phyloP scores from a whole-genome alignment of 352 stramenopile species.

The Elongisporangium senticosum region DNA sequence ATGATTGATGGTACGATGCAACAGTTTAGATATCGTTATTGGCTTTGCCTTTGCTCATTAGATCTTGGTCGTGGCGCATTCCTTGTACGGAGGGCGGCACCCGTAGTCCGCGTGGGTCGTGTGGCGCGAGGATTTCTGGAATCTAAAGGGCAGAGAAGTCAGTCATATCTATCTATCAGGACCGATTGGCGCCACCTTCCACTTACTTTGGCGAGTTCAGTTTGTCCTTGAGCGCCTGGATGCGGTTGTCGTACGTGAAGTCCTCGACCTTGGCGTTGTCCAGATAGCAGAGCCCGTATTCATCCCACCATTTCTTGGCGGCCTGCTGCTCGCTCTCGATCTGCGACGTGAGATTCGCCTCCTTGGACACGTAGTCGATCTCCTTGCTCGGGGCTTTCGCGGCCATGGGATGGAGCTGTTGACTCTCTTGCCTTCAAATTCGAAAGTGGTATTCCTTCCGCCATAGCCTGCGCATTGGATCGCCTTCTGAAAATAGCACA shows the following conservation, averaged over 20 bases:
- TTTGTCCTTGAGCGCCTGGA: slow-evolving; percentile 64
- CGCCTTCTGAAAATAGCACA: background rate
- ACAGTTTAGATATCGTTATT: background rate
- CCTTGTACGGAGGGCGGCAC: slow-evolving; percentile 64
- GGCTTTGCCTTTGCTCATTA: slow-evolving; percentile 7
- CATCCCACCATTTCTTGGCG: slow-evolving; percentile 78
- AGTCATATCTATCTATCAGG: no score
- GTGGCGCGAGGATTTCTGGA: slow-evolving; percentile 39
- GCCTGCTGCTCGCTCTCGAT: slow-evolving; percentile 77
- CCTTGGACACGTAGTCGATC: slow-evolving; percentile 78
- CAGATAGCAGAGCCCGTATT: slow-evolving; percentile 75
- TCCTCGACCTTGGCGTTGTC: slow-evolving; percentile 73
- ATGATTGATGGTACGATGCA: slow-evolving; percentile 3
- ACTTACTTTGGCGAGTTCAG: slow-evolving; percentile 51
- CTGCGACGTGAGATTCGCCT: slow-evolving; percentile 77
- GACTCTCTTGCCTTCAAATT: background rate
- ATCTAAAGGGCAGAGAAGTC: slow-evolving; percentile 21
- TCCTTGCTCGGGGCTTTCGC: slow-evolving; percentile 58
- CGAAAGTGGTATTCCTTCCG: background rate
- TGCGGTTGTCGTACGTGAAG: slow-evolving; percentile 79
- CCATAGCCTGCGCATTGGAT: no score
- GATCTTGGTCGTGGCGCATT: slow-evolving; percentile 60
- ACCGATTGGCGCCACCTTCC: no score
- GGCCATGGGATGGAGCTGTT: slow-evolving; percentile 15
- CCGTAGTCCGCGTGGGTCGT: slow-evolving; percentile 68